A percentile compares a stretch with the other conserved stretches of the same genome.
These are phyloP conservation scores for Camelina neglecta DNA, from an alignment of 345 rosid species.

Conservation along the genomic window DNA sequence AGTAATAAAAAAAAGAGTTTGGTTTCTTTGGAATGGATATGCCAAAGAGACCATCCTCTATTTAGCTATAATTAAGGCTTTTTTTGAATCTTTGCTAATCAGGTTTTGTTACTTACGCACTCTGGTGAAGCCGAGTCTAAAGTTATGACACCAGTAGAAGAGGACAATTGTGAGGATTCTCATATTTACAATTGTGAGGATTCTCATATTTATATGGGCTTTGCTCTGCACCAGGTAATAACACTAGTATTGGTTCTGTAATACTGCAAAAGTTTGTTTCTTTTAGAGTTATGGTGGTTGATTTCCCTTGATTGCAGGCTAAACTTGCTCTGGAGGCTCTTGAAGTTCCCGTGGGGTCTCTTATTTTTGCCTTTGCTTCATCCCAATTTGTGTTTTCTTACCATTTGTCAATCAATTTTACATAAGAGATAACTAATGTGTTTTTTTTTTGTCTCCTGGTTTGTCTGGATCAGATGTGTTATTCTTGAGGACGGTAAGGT, in stretches of 20 bases:
- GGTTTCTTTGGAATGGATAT: not conserved
- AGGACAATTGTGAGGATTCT: slow-evolving; percentile 33
- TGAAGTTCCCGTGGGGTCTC: slow-evolving; percentile 85
- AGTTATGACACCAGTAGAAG: slow-evolving; percentile 42
- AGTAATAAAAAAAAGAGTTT: not conserved
- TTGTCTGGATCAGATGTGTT: slow-evolving; percentile 56
- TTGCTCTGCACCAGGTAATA: slow-evolving; percentile 65
- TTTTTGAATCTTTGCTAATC: slow-evolving; percentile 5
- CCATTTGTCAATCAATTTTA: not conserved
- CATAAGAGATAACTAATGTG: no score
- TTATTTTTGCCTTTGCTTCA: slow-evolving; percentile 2
- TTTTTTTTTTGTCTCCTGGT: not conserved
- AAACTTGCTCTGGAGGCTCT: slow-evolving; percentile 74
- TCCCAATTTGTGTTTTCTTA: slow-evolving; percentile 15
- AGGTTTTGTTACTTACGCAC: not conserved
- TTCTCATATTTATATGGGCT: slow-evolving; percentile 53
- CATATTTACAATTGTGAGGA: slow-evolving; percentile 34
- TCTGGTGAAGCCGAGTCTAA: not conserved
- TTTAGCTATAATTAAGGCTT: not conserved
- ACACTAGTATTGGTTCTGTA: not conserved
- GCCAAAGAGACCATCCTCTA: not conserved
- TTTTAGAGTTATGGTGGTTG: not conserved
- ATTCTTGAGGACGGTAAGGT: slow-evolving; percentile 57
- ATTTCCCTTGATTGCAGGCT: slow-evolving; percentile 53
- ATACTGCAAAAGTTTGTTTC: not conserved